Conservation (phyloP, 345 rosid genomes). For the Microcos paniculata region DNA sequence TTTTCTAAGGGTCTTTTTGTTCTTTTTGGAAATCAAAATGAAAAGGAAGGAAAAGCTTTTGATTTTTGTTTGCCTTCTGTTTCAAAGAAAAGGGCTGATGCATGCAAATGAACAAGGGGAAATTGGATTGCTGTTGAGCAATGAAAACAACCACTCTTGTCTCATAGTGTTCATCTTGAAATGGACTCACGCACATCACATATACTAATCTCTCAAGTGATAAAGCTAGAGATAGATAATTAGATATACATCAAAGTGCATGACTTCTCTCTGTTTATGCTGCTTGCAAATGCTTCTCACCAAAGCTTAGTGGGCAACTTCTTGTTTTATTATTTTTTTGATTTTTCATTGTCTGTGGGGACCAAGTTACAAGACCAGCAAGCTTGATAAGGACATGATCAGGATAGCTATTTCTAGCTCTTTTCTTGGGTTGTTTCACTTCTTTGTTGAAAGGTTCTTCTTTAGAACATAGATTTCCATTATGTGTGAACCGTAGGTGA, state of each 20-base stretch:
- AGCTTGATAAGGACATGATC: slow-evolving; percentile 6
- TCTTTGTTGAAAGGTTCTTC: too few relatives aligned
- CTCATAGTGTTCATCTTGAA: not conserved
- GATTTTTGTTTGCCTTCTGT: not conserved
- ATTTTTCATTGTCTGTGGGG: slow-evolving; percentile 11
- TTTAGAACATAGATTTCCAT: too few relatives aligned
- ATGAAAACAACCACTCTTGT: slow-evolving; percentile 1
- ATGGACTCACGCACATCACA: not conserved
- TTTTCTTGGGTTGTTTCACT: too few relatives aligned
- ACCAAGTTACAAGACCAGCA: slow-evolving; percentile 4
- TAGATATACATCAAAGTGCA: not conserved
- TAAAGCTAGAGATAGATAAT: too few relatives aligned
- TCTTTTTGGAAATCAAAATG: not conserved
- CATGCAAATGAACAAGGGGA: not conserved
- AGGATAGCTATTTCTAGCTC: not conserved
- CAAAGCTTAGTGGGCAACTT: slow-evolving; percentile 11
- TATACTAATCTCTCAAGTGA: not conserved
- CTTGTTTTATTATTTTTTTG: not conserved
- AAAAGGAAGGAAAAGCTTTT: not conserved
- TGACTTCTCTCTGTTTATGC: not conserved
- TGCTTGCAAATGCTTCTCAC: not conserved
- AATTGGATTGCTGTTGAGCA: not conserved
- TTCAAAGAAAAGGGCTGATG: not conserved
- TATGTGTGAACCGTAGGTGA: too few relatives aligned
- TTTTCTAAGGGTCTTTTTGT: not conserved